These are phyloP conservation scores for Candida chilensis DNA, from an alignment of 805 yeast species.

Conservation along the genomic window DNA sequence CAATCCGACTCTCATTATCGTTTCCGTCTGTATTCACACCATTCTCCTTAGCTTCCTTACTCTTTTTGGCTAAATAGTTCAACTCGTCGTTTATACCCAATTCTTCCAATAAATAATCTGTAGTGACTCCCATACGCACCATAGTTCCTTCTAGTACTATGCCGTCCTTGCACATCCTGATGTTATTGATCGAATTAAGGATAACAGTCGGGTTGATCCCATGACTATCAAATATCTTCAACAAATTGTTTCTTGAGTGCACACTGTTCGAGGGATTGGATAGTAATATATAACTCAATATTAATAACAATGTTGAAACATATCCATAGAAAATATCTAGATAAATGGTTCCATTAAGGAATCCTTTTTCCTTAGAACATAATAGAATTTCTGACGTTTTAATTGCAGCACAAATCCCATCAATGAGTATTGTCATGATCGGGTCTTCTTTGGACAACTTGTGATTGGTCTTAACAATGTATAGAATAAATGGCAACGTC, in stretches of 20 bases:
- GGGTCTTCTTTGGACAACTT: constrained; percentile 29
- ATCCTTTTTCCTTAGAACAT: constrained; percentile 20
- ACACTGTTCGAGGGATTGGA: constrained; percentile 5
- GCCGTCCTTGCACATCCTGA: constrained; percentile 9
- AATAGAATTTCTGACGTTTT: constrained; percentile 25
- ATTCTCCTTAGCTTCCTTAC: no score
- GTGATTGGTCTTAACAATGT: constrained; percentile 22
- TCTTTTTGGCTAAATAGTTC: no score
- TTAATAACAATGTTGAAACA: constrained; percentile 28
- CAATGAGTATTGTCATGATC: constrained; percentile 23
- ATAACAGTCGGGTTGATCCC: constrained; percentile 14
- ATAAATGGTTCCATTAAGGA: constrained; percentile 34
- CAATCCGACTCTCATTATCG: no score
- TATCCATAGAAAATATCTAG: constrained; percentile 35
- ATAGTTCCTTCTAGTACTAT: neutral
- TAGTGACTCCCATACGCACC: neutral
- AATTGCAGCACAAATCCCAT: constrained; percentile 30
- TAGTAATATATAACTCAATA: constrained; percentile 27
- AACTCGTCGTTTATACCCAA: constrained; percentile 1
- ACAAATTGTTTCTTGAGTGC: constrained; percentile 16
- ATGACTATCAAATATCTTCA: constrained; percentile 12
- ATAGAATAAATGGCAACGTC: constrained; percentile 31
- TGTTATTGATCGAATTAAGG: constrained; percentile 19
- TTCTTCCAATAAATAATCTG: neutral
- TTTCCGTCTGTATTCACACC: no score